phyloP scores from a whole-genome alignment of 768 basidiomycete genomes.

The Mycena capillaripes region DNA sequence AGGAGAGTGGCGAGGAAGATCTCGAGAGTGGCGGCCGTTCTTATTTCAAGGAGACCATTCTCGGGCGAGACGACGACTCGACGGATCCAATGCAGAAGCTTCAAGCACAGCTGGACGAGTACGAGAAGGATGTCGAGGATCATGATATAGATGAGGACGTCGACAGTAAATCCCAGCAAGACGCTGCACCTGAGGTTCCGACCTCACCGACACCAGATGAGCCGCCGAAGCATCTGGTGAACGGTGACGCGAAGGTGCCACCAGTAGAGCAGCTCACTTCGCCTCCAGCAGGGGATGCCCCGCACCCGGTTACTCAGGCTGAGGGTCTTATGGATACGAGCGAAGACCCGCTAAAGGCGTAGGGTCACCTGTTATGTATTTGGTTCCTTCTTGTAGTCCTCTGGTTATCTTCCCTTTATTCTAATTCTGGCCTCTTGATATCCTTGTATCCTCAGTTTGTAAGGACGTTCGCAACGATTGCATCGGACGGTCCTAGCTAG shows the following conservation, averaged over 20 bases:
- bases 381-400: conserved; percentile 29
- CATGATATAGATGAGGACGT: conserved; percentile 55
- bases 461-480: conserved; percentile 27
- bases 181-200: conserved; percentile 39
- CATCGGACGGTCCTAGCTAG: conserved; percentile 20
- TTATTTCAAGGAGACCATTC: conserved; percentile 64
- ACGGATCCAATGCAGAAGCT: conserved; percentile 69
- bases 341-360: conserved; percentile 66
- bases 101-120: conserved; percentile 74
- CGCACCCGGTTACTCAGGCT: conserved; percentile 64
- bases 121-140: conserved; percentile 64
- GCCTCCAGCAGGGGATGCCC: conserved; percentile 67
- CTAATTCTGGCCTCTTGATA: conserved; percentile 21
- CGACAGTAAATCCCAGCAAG: conserved; percentile 47
- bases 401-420: conserved; percentile 30
- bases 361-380: conserved; percentile 30
- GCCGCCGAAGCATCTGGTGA: conserved; percentile 58
- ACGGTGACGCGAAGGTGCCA: conserved; percentile 58
- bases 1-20: conserved; percentile 68
- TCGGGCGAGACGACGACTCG: conserved; percentile 58
- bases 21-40: conserved; percentile 52
- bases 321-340: conserved; percentile 78
- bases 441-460: conserved; percentile 26
- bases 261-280: conserved; percentile 65
- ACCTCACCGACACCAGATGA: conserved; percentile 35